Conservation (phyloP, 345 rosid species). For the Linum tenue region DNA sequence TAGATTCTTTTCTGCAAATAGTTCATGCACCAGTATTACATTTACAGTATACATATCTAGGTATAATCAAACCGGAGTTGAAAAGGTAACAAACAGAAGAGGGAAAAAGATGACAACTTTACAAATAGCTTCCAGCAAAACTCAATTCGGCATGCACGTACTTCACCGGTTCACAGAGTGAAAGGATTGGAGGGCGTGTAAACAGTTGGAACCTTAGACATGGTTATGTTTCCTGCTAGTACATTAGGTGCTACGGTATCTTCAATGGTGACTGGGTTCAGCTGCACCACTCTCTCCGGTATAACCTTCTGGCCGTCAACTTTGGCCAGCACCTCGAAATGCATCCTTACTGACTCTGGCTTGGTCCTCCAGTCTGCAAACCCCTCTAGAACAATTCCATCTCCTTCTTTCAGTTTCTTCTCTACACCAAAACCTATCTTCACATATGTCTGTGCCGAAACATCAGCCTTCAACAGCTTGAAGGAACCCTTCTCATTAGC, state of each 20-base stretch:
- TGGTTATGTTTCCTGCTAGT: slow-evolving; percentile 41
- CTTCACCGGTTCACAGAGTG: slow-evolving; percentile 31
- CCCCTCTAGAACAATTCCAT: slow-evolving; percentile 22
- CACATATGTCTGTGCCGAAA: slow-evolving; percentile 68
- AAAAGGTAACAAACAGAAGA: too few species aligned
- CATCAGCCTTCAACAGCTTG: slow-evolving; percentile 66
- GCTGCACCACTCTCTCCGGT: slow-evolving; percentile 60
- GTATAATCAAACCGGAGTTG: too few species aligned
- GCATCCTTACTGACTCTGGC: slow-evolving; percentile 61
- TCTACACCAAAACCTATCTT: slow-evolving; percentile 84
- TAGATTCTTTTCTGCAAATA: too few species aligned
- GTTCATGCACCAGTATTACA: too few species aligned
- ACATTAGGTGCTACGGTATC: slow-evolving; percentile 48
- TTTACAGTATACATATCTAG: too few species aligned
- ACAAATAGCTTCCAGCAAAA: too few species aligned
- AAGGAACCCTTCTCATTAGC: slow-evolving; percentile 59
- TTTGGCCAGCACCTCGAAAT: slow-evolving; percentile 83
- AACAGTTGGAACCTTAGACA: slow-evolving; percentile 46
- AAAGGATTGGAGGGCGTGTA: slow-evolving; percentile 58
- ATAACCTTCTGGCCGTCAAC: slow-evolving; percentile 68
- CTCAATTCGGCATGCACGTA: too few species aligned
- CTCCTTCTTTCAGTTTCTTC: slow-evolving; percentile 61
- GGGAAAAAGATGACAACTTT: too few species aligned
- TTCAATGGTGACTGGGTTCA: slow-evolving; percentile 54
- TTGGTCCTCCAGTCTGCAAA: slow-evolving; percentile 76